phyloP scores from a whole-genome alignment of 1,139 yeast species.

The Candida tropicalis region DNA sequence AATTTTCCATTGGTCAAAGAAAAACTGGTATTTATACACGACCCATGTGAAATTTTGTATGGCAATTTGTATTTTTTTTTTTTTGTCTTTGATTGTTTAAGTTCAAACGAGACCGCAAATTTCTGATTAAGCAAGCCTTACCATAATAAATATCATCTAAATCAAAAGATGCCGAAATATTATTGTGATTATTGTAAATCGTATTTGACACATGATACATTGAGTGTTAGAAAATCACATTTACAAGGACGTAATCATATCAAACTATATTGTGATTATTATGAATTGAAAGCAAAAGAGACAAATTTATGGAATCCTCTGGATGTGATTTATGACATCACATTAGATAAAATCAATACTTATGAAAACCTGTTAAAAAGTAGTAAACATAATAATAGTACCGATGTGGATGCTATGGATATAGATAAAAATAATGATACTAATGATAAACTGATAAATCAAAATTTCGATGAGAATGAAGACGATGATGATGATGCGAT shows the following conservation, averaged over 20 bases:
- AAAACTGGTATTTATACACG: constrained; percentile 1
- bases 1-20: constrained; percentile 13
- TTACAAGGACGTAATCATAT: constrained; percentile 80
- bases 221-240: constrained; percentile 85
- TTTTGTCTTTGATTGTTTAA: background rate
- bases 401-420: constrained; percentile 17
- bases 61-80: background rate
- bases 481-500: constrained; percentile 17
- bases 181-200: constrained; percentile 90
- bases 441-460: constrained; percentile 11
- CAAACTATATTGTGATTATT: constrained; percentile 74
- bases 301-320: constrained; percentile 47
- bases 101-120: too few species aligned
- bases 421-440: constrained; percentile 22
- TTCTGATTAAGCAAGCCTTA: too few species aligned
- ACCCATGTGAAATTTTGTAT: background rate
- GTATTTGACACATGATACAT: constrained; percentile 84
- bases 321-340: constrained; percentile 45
- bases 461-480: constrained; percentile 17
- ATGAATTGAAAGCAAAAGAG: constrained; percentile 57
- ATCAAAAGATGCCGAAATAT: constrained; percentile 51
- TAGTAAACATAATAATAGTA: constrained; percentile 5
- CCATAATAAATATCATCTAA: background rate
- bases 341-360: constrained; percentile 29
- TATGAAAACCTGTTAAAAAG: constrained; percentile 21